Conservation (phyloP, 345 rosid genomes). For the Trapa incisa region DNA sequence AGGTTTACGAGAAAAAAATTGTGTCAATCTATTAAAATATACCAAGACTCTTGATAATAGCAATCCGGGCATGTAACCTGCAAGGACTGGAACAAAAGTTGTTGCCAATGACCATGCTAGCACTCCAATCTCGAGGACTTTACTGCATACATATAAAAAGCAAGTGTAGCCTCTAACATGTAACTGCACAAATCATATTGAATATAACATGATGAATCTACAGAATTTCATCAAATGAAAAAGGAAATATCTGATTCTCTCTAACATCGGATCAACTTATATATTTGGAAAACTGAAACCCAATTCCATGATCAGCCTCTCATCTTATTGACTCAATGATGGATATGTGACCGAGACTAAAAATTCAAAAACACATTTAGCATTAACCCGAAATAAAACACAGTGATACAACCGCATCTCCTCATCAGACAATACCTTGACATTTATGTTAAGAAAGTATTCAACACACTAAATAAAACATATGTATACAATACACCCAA, state of each 20-base stretch:
- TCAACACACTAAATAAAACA: too few species aligned
- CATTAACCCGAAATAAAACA: neutral
- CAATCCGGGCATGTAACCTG: conserved; percentile 90
- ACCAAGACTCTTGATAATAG: conserved; percentile 73
- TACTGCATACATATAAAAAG: conserved; percentile 31
- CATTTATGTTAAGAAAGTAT: too few species aligned
- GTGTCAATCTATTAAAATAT: conserved; percentile 6
- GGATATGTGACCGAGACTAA: too few species aligned
- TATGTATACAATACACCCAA: neutral
- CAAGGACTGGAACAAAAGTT: conserved; percentile 64
- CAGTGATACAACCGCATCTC: neutral
- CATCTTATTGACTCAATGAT: too few species aligned
- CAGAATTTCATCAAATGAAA: too few species aligned
- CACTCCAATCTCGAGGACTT: conserved; percentile 75
- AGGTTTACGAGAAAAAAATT: neutral
- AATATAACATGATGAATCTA: too few species aligned
- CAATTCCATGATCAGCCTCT: too few species aligned
- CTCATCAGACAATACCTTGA: neutral
- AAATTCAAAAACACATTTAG: too few species aligned
- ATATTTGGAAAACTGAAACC: too few species aligned
- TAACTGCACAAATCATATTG: too few species aligned
- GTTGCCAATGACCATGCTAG: conserved; percentile 83
- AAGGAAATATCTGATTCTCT: too few species aligned
- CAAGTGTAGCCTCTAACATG: neutral
- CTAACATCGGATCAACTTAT: too few species aligned